A percentile compares a stretch with the other conserved stretches of the same genome.
Evolutionary conservation across 83 land plant species (phyloP).

Genomic region (Picea engelmannii): DNA sequence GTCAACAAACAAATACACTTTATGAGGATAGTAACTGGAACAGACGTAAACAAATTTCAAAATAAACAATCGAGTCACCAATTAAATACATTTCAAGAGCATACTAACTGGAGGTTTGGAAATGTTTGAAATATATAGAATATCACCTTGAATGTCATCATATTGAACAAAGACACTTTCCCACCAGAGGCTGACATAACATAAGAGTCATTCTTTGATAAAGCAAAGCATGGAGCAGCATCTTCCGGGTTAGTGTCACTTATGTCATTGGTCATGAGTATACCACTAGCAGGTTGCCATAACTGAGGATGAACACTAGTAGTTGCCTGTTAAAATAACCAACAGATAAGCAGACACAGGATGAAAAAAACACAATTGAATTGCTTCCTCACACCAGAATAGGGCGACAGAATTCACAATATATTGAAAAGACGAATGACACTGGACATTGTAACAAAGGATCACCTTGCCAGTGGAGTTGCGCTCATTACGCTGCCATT

Average conservation of each 20-base stretch:
- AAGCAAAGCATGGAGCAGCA: slow-evolving; percentile 75
- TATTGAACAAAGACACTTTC: slow-evolving; percentile 71
- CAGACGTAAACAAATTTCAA: neutral
- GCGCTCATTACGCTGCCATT: slow-evolving; percentile 42
- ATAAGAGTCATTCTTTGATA: slow-evolving; percentile 88
- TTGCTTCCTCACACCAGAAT: too few species aligned
- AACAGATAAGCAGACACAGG: too few species aligned
- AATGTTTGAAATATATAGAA: neutral
- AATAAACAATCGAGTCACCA: neutral
- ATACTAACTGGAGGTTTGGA: neutral
- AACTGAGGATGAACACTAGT: slow-evolving; percentile 59
- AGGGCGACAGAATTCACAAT: too few species aligned
- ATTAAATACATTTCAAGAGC: neutral
- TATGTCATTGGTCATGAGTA: slow-evolving; percentile 78
- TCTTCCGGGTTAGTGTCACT: slow-evolving; percentile 67
- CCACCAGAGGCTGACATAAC: slow-evolving; percentile 90
- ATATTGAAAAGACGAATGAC: too few species aligned
- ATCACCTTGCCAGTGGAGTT: slow-evolving; percentile 47
- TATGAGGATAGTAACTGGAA: too few species aligned
- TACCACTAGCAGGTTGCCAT: slow-evolving; percentile 87
- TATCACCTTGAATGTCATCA: slow-evolving; percentile 86
- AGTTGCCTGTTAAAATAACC: too few species aligned
- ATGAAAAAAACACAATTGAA: too few species aligned
- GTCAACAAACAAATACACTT: neutral
- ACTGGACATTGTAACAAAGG: too few species aligned